Base-by-base conservation (phyloP, 768 basidiomycete species). In the Coprinellus aureogranulatus region DNA sequence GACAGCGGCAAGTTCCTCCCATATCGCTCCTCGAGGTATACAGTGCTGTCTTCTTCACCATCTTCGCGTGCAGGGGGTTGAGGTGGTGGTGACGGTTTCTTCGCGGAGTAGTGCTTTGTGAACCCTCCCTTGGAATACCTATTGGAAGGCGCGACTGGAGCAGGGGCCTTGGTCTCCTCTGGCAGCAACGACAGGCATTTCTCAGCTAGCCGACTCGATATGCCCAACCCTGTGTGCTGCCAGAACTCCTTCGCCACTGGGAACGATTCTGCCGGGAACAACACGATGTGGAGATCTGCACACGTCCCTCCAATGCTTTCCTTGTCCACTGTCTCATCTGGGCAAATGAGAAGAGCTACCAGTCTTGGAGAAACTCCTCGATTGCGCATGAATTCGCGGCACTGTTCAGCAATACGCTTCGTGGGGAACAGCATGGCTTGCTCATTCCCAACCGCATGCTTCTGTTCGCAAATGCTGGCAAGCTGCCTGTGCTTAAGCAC, bases 11-110 rank as follows among this genome's bases (percentile, higher is more conserved):
- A 74, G 67, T 96, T 98, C 5, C 96, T 84, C 0, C 94, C 96
- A 62, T 97, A 98, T 14, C 95, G 86, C 71, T 98, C 94, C 70
- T 98, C 96, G 25, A 98, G 78, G 70, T 95, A 98, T 5, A 79
- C 77, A 1, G 75, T 71, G 53, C 90, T 84, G 62, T 93, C 93
- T 20, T 75, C 68, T 50, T 77, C 80, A 50, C 91, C 70, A 10
- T 72, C 69, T 34, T 92, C 89, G 3, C 60, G 58, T 18, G 48
- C 53, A 45, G 50, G 34, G 11, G 53, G 49, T 16, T 48, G 18
- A 23, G 59, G 53, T 5, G 52, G 59, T 39, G 47, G 18, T 12
- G 44, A 58, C 39, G 58, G 30, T 22, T 61, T 47, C 50, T 58
- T 58, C 25, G 27, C 72, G 0, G 81, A 78, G 66, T 88, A 90